A percentile compares a stretch with the other conserved stretches of the same genome.
These are phyloP conservation scores for Auricularia sp. DNA, from an alignment of 768 basidiomycete species.

Conservation along the genomic window DNA sequence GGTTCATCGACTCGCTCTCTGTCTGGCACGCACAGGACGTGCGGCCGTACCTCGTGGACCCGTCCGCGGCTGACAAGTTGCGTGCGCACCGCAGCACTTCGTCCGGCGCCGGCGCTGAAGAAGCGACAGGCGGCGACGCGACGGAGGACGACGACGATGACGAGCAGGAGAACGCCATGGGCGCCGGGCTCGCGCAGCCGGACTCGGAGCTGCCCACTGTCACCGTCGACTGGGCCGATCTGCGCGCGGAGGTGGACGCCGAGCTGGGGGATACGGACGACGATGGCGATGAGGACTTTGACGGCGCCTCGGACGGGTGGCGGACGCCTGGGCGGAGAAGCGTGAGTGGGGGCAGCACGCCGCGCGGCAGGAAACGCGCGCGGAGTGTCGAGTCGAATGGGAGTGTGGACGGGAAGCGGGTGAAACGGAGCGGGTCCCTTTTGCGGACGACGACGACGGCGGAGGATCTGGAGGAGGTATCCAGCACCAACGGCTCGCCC, in stretches of 20 bases:
- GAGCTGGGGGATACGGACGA: constrained; percentile 39
- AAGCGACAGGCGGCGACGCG: constrained; percentile 47
- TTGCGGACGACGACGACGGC: constrained; percentile 8
- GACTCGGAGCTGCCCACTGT: constrained; percentile 22
- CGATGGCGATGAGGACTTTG: constrained; percentile 9
- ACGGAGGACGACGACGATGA: constrained; percentile 44
- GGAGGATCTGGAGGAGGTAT: neutral
- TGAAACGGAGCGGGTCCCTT: constrained; percentile 8
- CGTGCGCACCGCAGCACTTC: constrained; percentile 23
- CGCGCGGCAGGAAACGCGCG: constrained; percentile 33
- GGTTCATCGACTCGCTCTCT: constrained; percentile 87
- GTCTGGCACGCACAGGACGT: constrained; percentile 82
- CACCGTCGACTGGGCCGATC: constrained; percentile 75
- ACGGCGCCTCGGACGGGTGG: constrained; percentile 9
- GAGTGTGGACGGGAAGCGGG: constrained; percentile 15
- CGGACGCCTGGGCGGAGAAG: constrained; percentile 4
- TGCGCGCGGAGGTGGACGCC: constrained; percentile 80
- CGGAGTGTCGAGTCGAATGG: constrained; percentile 23
- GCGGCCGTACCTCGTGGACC: constrained; percentile 61
- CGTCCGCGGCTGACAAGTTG: constrained; percentile 28
- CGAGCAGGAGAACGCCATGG: constrained; percentile 15
- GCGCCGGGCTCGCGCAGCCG: constrained; percentile 25
- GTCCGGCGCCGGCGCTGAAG: constrained; percentile 34
- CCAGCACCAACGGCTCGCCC: too few species aligned
- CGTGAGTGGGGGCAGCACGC: constrained; percentile 32